Evolutionary conservation across 192 early-diverging fungal genomes (phyloP), one percentile per base, ranked within the genome.

Genomic region (Entomortierella lignicola): DNA sequence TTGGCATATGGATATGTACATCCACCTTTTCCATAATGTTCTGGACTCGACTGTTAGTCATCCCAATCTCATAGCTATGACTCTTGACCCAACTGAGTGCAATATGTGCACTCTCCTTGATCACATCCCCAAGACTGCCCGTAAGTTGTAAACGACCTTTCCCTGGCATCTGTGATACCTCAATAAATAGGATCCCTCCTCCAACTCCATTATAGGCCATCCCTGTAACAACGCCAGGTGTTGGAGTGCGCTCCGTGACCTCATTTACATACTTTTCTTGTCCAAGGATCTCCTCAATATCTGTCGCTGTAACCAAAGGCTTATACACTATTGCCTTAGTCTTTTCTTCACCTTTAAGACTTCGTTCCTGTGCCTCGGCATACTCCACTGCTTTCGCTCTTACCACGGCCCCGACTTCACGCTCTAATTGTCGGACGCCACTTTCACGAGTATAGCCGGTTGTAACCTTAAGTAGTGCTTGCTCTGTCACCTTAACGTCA

Each of bases 1-100:
- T 86, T 2, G 95, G 95, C 61, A 96, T 85, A 71, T 96, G 95
- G n/a, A 96, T 92, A 74, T 96, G 95, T 18, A 96, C 80, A 84
- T 94, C 93, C 26, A 63, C 60, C 20, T 90, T 61, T 62, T 85
- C 86, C 48, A 92, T 87, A n/a, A 91, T 63, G 31, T 85, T 85
- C 1, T 75, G 77, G 15, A 69, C 74, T 12, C 66, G 51, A 1
- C 64, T 71, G 8, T 70, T 67, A 2, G 86, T 83, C 20, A 93
- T 53, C 8, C 87, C 83, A n/a, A 94, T 81, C 17, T 82, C 60
- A 53, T 82, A 77, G 4, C 90, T 85, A 75, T 94, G 91, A 18
- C 90, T 67, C 55, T 92, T 90, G 18, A 95, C 91, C 91, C 90
- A 95, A 12, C 92, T 88, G 20, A 94, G 63, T 8, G 87, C 91